A percentile compares a stretch with the other conserved stretches of the same genome.
Evolutionary conservation across 768 basidiomycete species (phyloP).

Genomic region (Agrocybe pediades): DNA sequence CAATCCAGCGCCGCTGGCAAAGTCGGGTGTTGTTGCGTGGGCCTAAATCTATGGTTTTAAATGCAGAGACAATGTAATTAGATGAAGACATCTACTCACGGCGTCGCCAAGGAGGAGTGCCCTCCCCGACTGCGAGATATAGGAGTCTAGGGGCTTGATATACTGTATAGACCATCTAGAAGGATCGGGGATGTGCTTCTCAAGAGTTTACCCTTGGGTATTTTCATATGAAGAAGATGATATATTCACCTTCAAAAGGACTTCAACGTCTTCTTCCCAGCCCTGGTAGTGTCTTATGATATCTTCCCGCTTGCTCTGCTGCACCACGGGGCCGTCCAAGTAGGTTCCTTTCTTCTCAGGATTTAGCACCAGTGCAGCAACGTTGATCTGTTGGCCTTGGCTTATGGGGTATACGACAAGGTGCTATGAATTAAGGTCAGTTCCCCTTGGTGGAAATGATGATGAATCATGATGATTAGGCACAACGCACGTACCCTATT

Average conservation of each 20-base stretch:
- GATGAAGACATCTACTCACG: too few species aligned
- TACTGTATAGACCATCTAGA: too few species aligned
- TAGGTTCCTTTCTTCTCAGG: constrained; percentile 49
- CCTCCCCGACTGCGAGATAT: too few species aligned
- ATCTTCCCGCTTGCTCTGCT: constrained; percentile 41
- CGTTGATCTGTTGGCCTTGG: constrained; percentile 54
- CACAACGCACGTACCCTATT: constrained; percentile 38
- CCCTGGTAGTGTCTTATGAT: constrained; percentile 41
- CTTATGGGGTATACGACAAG: constrained; percentile 61
- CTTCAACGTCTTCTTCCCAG: constrained; percentile 62
- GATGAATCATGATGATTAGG: not conserved
- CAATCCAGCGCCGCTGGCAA: too few species aligned
- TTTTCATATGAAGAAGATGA: not conserved
- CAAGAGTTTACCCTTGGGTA: constrained; percentile 3
- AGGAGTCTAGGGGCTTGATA: too few species aligned
- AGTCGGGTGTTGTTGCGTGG: too few species aligned
- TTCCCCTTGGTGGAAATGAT: not conserved
- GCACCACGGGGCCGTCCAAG: constrained; percentile 49
- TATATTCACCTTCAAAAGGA: constrained; percentile 47
- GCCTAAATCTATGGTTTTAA: too few species aligned
- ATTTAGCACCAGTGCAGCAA: constrained; percentile 50
- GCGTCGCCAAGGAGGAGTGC: too few species aligned
- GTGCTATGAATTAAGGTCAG: constrained; percentile 37
- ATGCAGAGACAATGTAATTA: too few species aligned
- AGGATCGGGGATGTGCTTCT: constrained; percentile 53